A percentile compares a stretch with the other conserved stretches of the same genome.
These are phyloP conservation scores for Mikania micrantha DNA, from an alignment of 129 eudicot genomes.

Conservation along the genomic window DNA sequence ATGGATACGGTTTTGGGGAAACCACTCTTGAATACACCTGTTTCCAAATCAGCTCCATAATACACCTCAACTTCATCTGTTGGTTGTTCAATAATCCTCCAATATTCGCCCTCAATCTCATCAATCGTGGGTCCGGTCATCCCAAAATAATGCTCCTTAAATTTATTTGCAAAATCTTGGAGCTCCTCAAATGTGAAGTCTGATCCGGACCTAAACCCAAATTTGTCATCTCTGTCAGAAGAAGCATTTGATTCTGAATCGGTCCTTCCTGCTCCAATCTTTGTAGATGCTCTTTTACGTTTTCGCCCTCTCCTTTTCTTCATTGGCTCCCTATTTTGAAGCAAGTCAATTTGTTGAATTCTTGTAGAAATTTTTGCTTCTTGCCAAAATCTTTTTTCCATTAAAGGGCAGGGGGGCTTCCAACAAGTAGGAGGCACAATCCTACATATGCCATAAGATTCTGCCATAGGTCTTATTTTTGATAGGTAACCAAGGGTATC, in stretches of 20 bases:
- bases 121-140: constrained; percentile 49
- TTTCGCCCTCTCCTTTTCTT: constrained; percentile 47
- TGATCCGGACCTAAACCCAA: constrained; percentile 67
- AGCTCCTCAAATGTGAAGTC: constrained; percentile 63
- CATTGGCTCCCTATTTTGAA: constrained; percentile 75
- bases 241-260: constrained; percentile 30
- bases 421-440: constrained; percentile 71
- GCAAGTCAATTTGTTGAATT: constrained; percentile 70
- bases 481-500: constrained; percentile 62
- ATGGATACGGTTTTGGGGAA: constrained; percentile 38
- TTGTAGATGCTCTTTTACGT: constrained; percentile 41
- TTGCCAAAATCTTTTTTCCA: constrained; percentile 45
- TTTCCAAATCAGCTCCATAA: constrained; percentile 83
- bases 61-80: constrained; percentile 86
- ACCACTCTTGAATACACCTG: constrained; percentile 67
- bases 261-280: constrained; percentile 28
- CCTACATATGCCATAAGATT: constrained; percentile 62
- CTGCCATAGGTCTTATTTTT: constrained; percentile 52
- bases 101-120: constrained; percentile 79
- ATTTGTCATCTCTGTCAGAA: constrained; percentile 53
- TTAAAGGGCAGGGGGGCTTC: constrained; percentile 67
- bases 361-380: constrained; percentile 56
- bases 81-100: constrained; percentile 81
- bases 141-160: constrained; percentile 53
- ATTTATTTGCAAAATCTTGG: constrained; percentile 38